Conservation (phyloP, 2,329 filamentous ascomycete species). For the Apiospora phragmitis region DNA sequence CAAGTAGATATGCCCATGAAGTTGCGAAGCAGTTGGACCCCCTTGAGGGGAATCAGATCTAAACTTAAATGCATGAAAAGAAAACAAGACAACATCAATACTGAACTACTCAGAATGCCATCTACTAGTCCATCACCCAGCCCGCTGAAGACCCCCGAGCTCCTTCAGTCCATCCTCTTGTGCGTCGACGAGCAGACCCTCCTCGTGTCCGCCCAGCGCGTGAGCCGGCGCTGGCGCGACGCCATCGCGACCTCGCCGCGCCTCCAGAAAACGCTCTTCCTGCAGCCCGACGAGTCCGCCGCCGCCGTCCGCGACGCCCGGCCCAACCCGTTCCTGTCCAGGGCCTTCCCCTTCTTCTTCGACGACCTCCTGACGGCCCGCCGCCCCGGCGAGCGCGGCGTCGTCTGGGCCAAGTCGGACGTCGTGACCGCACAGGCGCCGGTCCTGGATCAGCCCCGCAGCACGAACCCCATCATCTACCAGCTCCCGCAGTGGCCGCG, state of each 20-base stretch:
- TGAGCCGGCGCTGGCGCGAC: conserved; percentile 11
- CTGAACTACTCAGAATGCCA: neutral
- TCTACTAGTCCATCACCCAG: neutral
- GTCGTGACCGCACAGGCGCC: neutral
- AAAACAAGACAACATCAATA: neutral
- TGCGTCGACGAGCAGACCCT: conserved; percentile 11
- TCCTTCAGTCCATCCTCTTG: conserved; percentile 17
- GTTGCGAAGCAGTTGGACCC: neutral
- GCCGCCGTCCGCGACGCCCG: neutral
- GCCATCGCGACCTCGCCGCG: conserved; percentile 5
- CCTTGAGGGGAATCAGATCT: neutral
- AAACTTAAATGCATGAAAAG: neutral
- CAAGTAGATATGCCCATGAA: neutral
- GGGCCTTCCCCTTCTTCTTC: conserved; percentile 14
- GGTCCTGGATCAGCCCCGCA: neutral
- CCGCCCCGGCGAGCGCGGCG: neutral
- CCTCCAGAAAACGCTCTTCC: conserved; percentile 15
- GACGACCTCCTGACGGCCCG: neutral
- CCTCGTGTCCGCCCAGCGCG: conserved; percentile 14
- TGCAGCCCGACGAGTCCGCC: neutral
- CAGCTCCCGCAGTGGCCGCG: neutral
- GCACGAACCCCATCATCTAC: neutral
- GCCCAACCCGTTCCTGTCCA: conserved; percentile 11
- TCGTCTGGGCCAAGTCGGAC: neutral
- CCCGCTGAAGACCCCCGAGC: conserved; percentile 8